Percentiles rank a stretch among this genome's conserved stretches.
Evolutionary conservation across 2,329 filamentous ascomycete genomes (phyloP).

Genomic region (Xylariaceae sp.): DNA sequence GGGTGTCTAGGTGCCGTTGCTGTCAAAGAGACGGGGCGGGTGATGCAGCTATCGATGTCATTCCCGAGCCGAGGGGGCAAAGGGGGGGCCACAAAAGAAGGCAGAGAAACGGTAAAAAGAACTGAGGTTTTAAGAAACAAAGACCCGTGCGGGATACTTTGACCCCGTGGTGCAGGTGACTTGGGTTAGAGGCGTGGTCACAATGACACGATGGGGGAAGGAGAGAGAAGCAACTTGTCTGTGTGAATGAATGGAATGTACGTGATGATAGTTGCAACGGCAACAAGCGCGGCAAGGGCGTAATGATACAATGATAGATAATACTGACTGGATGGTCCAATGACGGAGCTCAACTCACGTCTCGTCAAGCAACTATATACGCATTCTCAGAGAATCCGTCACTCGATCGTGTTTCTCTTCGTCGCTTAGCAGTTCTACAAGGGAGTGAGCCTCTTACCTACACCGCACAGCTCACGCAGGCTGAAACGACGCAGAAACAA

Average conservation of each 20-base stretch:
- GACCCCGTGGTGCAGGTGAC: constrained; percentile 15
- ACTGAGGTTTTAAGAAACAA: constrained; percentile 17
- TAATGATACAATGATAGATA: neutral
- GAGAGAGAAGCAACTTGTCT: neutral
- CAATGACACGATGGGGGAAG: constrained; percentile 5
- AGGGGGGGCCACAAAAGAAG: constrained; percentile 5
- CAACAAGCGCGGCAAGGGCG: too few species aligned
- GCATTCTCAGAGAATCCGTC: neutral
- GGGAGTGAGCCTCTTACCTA: neutral
- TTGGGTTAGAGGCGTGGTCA: constrained; percentile 6
- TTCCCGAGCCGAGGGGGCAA: constrained; percentile 9
- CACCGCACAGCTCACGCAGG: neutral
- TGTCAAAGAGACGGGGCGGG: constrained; percentile 1
- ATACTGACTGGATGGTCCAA: neutral
- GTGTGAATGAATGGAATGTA: neutral
- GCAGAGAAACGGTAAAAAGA: constrained; percentile 6
- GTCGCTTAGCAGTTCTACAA: neutral
- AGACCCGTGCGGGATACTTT: constrained; percentile 17
- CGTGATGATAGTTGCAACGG: neutral
- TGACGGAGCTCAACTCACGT: neutral
- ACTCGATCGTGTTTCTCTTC: neutral
- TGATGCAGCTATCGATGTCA: neutral
- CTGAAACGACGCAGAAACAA: neutral
- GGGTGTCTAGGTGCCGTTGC: neutral
- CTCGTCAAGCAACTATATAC: neutral